phyloP scores from a whole-genome alignment of 2,329 filamentous ascomycete species.

The Verticillium zaregamsianum region DNA sequence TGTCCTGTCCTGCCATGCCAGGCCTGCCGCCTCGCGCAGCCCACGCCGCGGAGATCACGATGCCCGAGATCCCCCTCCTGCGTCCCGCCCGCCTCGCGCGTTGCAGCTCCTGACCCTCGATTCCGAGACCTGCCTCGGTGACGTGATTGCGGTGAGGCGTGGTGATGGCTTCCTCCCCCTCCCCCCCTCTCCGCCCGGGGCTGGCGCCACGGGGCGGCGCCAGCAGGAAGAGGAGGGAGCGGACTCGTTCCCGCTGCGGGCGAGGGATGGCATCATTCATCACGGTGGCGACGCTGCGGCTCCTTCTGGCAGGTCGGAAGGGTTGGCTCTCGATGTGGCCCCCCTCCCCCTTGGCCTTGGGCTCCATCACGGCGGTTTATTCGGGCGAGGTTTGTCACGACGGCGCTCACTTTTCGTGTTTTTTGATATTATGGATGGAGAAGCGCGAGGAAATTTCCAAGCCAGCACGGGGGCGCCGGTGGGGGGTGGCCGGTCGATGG shows the following conservation, averaged over 20 bases:
- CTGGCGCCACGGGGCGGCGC: no score
- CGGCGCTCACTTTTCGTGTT: background rate
- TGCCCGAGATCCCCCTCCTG: background rate
- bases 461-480: background rate
- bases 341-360: background rate
- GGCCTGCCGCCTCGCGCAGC: background rate
- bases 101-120: background rate
- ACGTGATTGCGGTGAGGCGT: constrained; percentile 1
- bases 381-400: background rate
- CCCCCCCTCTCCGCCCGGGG: no score
- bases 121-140: background rate
- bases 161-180: background rate
- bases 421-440: background rate
- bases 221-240: background rate
- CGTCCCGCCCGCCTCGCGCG: background rate
- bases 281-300: background rate
- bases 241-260: background rate
- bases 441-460: background rate
- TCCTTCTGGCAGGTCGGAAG: background rate
- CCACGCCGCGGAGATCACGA: background rate
- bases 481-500: no score
- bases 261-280: background rate
- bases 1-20: background rate
- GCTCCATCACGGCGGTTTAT: background rate
- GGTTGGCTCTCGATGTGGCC: background rate